phyloP scores from a whole-genome alignment of 2,329 filamentous ascomycete genomes.

The Xylariaceae sp. region DNA sequence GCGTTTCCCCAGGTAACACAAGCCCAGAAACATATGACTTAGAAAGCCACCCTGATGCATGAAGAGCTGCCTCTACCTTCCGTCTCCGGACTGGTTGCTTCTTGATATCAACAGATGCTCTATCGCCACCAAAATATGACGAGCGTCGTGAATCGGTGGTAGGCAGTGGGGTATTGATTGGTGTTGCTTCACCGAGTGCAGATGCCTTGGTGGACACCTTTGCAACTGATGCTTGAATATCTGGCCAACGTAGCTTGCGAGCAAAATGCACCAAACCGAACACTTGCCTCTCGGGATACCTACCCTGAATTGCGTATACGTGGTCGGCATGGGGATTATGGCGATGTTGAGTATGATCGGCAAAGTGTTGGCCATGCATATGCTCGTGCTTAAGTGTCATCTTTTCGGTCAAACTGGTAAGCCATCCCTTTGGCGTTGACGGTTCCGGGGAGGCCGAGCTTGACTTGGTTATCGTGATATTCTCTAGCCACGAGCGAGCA shows the following conservation, averaged over 20 bases:
- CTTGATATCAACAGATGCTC: constrained; percentile 22
- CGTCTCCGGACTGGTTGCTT: constrained; percentile 40
- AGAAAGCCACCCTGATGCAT: constrained; percentile 61
- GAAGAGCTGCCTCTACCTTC: constrained; percentile 53
- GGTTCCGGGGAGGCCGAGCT: constrained; percentile 31
- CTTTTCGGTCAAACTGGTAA: constrained; percentile 53
- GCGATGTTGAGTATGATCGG: constrained; percentile 32
- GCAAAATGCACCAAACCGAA: constrained; percentile 62
- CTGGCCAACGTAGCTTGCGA: constrained; percentile 58
- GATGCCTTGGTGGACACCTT: constrained; percentile 45
- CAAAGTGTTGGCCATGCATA: constrained; percentile 30
- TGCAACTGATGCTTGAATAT: constrained; percentile 47
- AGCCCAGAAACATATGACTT: constrained; percentile 64
- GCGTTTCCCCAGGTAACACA: constrained; percentile 58
- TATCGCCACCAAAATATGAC: constrained; percentile 41
- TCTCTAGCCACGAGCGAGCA: constrained; percentile 64
- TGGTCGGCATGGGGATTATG: constrained; percentile 28
- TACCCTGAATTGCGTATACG: constrained; percentile 49
- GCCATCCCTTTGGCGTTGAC: constrained; percentile 41
- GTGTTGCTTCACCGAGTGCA: constrained; percentile 36
- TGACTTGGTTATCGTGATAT: constrained; percentile 52
- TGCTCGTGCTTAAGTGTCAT: constrained; percentile 40
- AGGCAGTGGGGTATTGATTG: constrained; percentile 35
- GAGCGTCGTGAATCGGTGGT: constrained; percentile 34
- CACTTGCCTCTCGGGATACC: constrained; percentile 54